These are phyloP conservation scores for Chrysanthemum seticuspe DNA, from an alignment of 129 eudicot species.

Conservation along the genomic window DNA sequence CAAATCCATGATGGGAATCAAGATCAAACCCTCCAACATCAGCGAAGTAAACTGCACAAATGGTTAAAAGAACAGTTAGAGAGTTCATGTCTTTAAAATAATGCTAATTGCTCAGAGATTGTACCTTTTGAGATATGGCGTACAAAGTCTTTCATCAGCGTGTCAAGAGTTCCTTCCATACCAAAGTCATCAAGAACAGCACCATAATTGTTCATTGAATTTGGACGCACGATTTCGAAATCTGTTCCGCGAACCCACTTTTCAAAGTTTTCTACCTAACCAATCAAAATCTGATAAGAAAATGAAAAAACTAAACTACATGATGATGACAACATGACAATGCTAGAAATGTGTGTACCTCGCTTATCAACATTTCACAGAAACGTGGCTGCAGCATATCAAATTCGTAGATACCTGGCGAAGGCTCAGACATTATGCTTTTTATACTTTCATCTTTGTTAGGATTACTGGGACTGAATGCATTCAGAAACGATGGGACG, in stretches of 20 bases:
- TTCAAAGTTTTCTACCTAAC: slow-evolving; percentile 87
- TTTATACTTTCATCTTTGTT: slow-evolving; percentile 68
- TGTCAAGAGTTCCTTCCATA: slow-evolving; percentile 79
- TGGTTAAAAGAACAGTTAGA: not conserved
- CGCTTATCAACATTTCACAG: slow-evolving; percentile 76
- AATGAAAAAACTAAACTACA: slow-evolving; percentile 39
- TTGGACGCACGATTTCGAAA: slow-evolving; percentile 92
- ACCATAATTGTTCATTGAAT: slow-evolving; percentile 85
- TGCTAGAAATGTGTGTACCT: slow-evolving; percentile 46
- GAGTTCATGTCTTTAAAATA: no score
- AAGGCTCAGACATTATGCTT: slow-evolving; percentile 78
- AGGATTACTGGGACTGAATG: slow-evolving; percentile 51
- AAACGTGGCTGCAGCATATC: slow-evolving; percentile 85
- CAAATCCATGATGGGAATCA: slow-evolving; percentile 96
- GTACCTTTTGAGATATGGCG: slow-evolving; percentile 80
- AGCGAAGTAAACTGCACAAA: slow-evolving; percentile 70
- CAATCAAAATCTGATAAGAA: slow-evolving; percentile 47
- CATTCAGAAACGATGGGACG: slow-evolving; percentile 71
- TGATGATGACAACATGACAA: slow-evolving; percentile 20
- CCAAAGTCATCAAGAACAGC: slow-evolving; percentile 99
- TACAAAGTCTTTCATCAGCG: slow-evolving; percentile 77
- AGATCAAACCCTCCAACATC: slow-evolving; percentile 92
- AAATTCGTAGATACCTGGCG: slow-evolving; percentile 76
- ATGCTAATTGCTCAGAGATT: no score
- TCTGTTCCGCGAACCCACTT: slow-evolving; percentile 84